These are phyloP conservation scores for Mycena filopes DNA, from an alignment of 768 basidiomycete species.

Conservation along the genomic window DNA sequence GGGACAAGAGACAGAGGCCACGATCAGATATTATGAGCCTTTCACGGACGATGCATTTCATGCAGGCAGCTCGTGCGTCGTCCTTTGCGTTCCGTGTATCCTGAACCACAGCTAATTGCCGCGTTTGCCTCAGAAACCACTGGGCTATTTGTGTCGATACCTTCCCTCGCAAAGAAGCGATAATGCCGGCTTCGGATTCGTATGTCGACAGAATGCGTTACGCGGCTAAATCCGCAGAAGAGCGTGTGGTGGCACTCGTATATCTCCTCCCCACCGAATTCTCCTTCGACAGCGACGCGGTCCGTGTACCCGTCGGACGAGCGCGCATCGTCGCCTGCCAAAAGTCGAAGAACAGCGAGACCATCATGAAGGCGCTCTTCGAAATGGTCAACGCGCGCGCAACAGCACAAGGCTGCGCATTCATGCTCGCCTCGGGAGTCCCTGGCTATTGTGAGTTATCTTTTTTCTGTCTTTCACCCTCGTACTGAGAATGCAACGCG, in stretches of 20 bases:
- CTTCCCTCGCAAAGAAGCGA: neutral
- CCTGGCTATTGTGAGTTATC: neutral
- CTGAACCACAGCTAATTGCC: neutral
- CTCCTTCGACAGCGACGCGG: constrained; percentile 9
- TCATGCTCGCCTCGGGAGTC: constrained; percentile 8
- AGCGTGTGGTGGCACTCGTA: constrained; percentile 5
- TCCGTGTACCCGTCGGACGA: constrained; percentile 4
- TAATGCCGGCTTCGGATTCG: neutral
- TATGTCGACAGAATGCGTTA: constrained; percentile 2
- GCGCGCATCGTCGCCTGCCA: constrained; percentile 11
- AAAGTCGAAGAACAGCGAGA: neutral
- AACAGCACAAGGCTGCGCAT: neutral
- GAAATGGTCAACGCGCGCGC: constrained; percentile 12
- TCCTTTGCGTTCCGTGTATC: neutral
- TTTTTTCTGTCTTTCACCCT: neutral
- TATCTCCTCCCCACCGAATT: constrained; percentile 4
- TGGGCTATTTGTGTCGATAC: constrained; percentile 17
- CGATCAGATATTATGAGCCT: constrained; percentile 8
- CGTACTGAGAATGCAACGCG: neutral
- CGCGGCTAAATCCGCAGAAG: constrained; percentile 3
- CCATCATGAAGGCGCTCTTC: constrained; percentile 12
- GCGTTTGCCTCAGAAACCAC: neutral
- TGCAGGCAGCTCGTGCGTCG: constrained; percentile 10
- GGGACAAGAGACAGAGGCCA: constrained; percentile 5
- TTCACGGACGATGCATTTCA: constrained; percentile 12